phyloP scores from a whole-genome alignment of 2,329 filamentous ascomycete species.

The Hymenoscyphus fraxineus region DNA sequence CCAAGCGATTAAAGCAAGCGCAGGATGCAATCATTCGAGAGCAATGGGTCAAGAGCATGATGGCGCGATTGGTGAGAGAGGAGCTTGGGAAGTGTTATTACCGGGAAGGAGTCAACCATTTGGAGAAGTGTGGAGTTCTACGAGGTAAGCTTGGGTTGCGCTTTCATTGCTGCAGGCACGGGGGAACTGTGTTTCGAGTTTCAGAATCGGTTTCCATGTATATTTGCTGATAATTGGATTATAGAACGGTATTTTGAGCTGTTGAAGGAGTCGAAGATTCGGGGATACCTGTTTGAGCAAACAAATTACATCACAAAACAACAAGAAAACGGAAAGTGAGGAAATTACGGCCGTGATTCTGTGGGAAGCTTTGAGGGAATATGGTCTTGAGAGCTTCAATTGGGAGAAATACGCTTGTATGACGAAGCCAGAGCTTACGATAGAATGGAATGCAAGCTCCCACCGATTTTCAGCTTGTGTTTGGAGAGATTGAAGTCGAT shows the following conservation, averaged over 20 bases:
- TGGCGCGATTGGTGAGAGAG: slow-evolving; percentile 76
- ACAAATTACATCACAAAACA: slow-evolving; percentile 65
- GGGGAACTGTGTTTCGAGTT: background rate
- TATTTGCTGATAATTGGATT: slow-evolving; percentile 13
- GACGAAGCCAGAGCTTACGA: background rate
- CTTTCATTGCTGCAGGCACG: background rate
- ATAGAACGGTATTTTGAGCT: slow-evolving; percentile 76
- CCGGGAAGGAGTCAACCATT: slow-evolving; percentile 78
- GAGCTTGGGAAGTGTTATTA: slow-evolving; percentile 85
- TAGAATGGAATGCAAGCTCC: slow-evolving; percentile 2
- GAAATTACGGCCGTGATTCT: background rate
- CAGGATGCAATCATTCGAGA: slow-evolving; percentile 80
- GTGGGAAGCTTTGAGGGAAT: background rate
- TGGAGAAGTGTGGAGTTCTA: slow-evolving; percentile 80
- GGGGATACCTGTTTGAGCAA: slow-evolving; percentile 75
- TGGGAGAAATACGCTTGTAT: slow-evolving; percentile 2
- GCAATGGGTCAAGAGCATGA: slow-evolving; percentile 89
- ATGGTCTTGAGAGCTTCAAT: background rate
- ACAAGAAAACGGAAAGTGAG: slow-evolving; percentile 14
- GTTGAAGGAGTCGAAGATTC: slow-evolving; percentile 71
- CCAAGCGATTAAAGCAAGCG: slow-evolving; percentile 72
- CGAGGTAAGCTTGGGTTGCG: slow-evolving; percentile 58
- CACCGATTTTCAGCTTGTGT: background rate
- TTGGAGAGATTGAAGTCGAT: background rate
- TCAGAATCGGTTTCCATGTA: background rate